A percentile compares a stretch with the other conserved stretches of the same genome.
These are phyloP conservation scores for Coniferiporia weirii DNA, from an alignment of 1,284 basidiomycete species.

Conservation along the genomic window DNA sequence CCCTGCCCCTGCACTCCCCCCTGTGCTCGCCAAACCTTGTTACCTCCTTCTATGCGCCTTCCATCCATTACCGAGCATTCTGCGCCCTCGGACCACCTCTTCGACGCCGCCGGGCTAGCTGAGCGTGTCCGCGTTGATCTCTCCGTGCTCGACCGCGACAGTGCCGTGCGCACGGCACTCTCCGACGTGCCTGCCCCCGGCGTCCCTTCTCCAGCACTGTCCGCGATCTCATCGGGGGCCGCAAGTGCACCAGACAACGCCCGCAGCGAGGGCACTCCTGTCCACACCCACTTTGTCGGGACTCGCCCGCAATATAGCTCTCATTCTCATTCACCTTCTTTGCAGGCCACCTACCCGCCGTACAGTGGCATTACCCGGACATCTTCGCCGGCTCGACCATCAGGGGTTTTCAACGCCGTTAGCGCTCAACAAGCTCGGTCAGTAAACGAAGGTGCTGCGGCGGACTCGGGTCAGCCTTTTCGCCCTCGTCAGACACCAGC, in stretches of 20 bases:
- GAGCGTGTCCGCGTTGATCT: neutral
- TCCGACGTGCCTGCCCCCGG: neutral
- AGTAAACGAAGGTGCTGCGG: neutral
- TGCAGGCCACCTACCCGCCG: neutral
- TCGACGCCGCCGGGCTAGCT: neutral
- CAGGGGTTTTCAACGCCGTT: neutral
- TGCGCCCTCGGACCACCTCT: neutral
- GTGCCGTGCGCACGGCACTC: neutral
- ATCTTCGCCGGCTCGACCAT: conserved; percentile 1
- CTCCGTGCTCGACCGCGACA: neutral
- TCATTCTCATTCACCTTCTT: neutral
- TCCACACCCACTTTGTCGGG: neutral
- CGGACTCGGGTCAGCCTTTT: neutral
- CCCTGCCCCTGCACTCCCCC: neutral
- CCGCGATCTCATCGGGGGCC: neutral
- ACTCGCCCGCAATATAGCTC: neutral
- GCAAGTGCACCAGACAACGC: neutral
- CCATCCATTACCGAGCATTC: neutral
- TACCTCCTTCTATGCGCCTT: neutral
- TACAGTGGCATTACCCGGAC: neutral
- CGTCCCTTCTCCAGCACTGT: neutral
- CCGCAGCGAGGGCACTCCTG: neutral
- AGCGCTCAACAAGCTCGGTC: neutral
- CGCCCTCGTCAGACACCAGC: conserved; percentile 5
- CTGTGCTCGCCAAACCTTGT: neutral